Conservation (phyloP, 177 flowering plant genomes). For the Telopea speciosissima region DNA sequence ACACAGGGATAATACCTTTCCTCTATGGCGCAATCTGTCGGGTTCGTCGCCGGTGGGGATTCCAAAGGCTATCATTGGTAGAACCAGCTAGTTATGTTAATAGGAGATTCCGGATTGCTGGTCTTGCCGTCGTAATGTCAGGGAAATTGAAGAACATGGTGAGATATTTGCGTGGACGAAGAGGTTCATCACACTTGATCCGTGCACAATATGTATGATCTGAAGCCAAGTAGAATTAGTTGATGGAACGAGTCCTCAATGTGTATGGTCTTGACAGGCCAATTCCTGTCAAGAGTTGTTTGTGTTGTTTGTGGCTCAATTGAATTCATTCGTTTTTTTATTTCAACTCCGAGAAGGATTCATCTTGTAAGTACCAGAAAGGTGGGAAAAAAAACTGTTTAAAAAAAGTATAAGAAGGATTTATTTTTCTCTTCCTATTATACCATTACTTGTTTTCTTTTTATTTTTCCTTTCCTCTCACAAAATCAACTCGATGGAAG, state of each 20-base stretch:
- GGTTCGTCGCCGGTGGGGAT: conserved; percentile 16
- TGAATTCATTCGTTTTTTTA: background rate
- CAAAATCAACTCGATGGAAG: no score
- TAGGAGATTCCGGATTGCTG: conserved; percentile 12
- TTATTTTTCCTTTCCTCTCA: no score
- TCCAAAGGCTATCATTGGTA: conserved; percentile 10
- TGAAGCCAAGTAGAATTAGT: background rate
- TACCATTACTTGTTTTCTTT: no score
- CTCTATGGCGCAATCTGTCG: conserved; percentile 6
- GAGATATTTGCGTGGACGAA: background rate
- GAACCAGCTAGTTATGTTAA: conserved; percentile 3
- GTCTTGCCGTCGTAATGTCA: conserved; percentile 8
- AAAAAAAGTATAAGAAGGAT: no score
- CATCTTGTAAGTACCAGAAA: no score
- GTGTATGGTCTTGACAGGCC: no score
- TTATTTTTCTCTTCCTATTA: no score
- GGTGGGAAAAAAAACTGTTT: no score
- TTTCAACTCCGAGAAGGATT: no score
- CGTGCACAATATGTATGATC: background rate
- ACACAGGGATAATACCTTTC: conserved; percentile 20
- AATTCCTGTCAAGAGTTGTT: no score
- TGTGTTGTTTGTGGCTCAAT: no score
- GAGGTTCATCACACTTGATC: background rate
- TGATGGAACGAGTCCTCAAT: background rate
- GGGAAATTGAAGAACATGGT: background rate